Evolutionary conservation across 75 land plant genomes (phyloP), one percentile per base, ranked within the genome.

Genomic region (Adiantum capillusveneris): DNA sequence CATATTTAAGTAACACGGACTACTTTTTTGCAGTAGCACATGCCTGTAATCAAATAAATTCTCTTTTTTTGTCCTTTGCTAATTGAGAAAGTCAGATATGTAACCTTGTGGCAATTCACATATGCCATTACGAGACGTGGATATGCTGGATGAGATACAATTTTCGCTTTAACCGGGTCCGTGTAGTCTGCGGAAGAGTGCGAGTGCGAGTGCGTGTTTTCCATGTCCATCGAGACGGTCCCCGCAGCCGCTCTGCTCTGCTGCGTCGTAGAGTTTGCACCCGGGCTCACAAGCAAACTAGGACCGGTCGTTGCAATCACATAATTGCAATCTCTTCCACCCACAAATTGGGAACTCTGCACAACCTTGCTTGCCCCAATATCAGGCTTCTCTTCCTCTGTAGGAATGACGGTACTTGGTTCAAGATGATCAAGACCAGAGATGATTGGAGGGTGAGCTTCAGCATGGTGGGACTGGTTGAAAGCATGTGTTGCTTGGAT

Each of bases 91-190:
- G 74, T 63, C 77, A 64, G 71, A 88, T 84, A 72, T 68, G 75
- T 29, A 79, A 84, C 93, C 83, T 88, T 88, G 43, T 79, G 79
- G 60, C 86, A 80, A 19, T 67, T 85, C 59, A 79, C 51, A 56
- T 88, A 85, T 27, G 93, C 80, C 24, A 81, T 67, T 58, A 88
- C 55, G 64, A 88, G 79, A 19, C 80, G 85, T 12, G 73, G 88
- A 64, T 84, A 88, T 55, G 63, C 73, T 67, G 88, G 88, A 69
- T 88, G 93, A 45, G 70, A 73, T 66, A 80, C 66, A 68, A 88
- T 88, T 72, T 65, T 80, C 30, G 83, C 70, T 62, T 59, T 56
- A 9, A 65, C 73, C 59, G 3, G 5, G 14, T 46, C 49, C 12
- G 14, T 17, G 14, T 17, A 5, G 21, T 46, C 21, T 14, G n/a